A percentile compares a stretch with the other conserved stretches of the same genome.
Conservation (phyloP, 108 stramenopile genomes). For the Cyclotella cryptica region DNA sequence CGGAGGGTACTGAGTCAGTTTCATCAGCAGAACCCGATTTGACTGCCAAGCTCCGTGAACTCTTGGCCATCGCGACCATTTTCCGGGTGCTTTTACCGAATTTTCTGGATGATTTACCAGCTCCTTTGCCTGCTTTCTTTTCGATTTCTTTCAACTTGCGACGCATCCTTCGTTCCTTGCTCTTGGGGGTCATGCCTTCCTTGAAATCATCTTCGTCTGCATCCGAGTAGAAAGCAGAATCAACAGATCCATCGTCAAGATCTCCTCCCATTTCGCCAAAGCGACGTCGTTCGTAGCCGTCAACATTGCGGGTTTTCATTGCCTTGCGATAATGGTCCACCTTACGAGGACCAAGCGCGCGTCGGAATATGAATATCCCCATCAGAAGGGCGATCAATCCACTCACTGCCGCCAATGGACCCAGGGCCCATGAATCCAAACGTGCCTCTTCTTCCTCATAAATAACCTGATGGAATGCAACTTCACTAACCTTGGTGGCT, state of each 20-base stretch:
- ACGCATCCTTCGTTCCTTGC: conserved; percentile 27
- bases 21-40: not conserved
- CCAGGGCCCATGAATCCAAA: conserved; percentile 32
- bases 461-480: conserved; percentile 5
- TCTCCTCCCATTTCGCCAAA: conserved; percentile 28
- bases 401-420: conserved; percentile 21
- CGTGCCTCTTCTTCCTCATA: not conserved
- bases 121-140: not conserved
- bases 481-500: conserved; percentile 20
- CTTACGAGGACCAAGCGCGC: conserved; percentile 32
- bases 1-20: not conserved
- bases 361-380: conserved; percentile 33
- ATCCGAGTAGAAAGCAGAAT: conserved; percentile 42
- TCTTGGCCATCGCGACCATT: not conserved
- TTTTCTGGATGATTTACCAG: not conserved
- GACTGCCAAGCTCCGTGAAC: not conserved
- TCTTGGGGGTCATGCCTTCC: not conserved
- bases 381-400: conserved; percentile 26
- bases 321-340: conserved; percentile 11
- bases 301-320: conserved; percentile 14
- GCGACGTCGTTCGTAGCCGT: not conserved
- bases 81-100: not conserved
- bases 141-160: conserved; percentile 23
- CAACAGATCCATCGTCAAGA: conserved; percentile 40
- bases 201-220: conserved; percentile 16